Conservation (phyloP, 1,284 basidiomycete genomes). For the Anthracocystis walkeri region DNA sequence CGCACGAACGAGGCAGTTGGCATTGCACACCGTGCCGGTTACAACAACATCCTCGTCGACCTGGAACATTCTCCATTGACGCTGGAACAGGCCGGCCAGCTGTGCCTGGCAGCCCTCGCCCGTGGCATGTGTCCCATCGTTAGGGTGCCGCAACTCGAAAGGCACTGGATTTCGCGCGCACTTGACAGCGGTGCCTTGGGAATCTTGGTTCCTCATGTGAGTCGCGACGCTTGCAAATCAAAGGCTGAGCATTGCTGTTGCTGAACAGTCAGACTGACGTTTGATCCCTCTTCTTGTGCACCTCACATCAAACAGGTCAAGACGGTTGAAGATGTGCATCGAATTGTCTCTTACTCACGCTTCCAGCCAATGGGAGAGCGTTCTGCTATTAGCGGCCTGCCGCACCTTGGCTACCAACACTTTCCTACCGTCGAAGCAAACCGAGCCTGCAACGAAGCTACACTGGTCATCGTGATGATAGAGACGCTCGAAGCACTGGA, state of each 20-base stretch:
- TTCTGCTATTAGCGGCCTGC: slow-evolving; percentile 2
- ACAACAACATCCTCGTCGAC: slow-evolving; percentile 11
- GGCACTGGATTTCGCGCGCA: slow-evolving; percentile 10
- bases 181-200: slow-evolving; percentile 8
- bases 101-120: slow-evolving; percentile 4
- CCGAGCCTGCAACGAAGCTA: slow-evolving; percentile 10
- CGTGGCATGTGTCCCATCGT: slow-evolving; percentile 14
- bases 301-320: slow-evolving; percentile 4
- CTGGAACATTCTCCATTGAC: slow-evolving; percentile 9
- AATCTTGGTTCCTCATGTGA: slow-evolving; percentile 14
- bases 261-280: too few species aligned
- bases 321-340: slow-evolving; percentile 10
- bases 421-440: slow-evolving; percentile 6
- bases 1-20: slow-evolving; percentile 6
- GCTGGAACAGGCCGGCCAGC: slow-evolving; percentile 7
- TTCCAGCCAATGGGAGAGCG: slow-evolving; percentile 10
- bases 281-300: background rate
- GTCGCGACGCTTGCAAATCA: background rate
- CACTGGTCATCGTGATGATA: slow-evolving; percentile 14
- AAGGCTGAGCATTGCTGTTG: background rate
- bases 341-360: slow-evolving; percentile 6
- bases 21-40: slow-evolving; percentile 6
- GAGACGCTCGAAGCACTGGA: slow-evolving; percentile 9
- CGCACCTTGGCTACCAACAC: slow-evolving; percentile 5
- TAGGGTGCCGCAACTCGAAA: slow-evolving; percentile 3